Evolutionary conservation across 2,329 filamentous ascomycete species (phyloP).

Genomic region (Aspergillus glaucus): DNA sequence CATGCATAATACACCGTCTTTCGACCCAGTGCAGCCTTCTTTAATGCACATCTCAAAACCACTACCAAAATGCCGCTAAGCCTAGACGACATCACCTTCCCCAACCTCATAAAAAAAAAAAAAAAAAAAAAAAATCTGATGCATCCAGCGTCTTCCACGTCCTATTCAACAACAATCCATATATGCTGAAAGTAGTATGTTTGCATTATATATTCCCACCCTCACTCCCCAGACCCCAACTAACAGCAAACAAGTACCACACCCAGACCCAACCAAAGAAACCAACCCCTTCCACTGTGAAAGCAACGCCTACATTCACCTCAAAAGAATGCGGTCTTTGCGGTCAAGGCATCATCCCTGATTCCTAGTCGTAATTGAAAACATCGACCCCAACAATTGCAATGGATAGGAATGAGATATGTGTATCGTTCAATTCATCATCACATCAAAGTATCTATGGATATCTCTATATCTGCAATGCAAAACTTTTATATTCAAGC

Average conservation of each 20-base stretch:
- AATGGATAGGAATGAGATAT: background rate
- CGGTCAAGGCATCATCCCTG: background rate
- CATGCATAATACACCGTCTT: too few species aligned
- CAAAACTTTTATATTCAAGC: background rate
- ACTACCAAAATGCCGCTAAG: background rate
- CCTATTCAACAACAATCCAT: background rate
- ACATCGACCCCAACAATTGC: background rate
- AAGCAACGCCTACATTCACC: background rate
- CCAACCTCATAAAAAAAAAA: background rate
- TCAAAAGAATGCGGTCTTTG: background rate
- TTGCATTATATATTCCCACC: background rate
- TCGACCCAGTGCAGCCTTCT: too few species aligned
- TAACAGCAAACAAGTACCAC: background rate
- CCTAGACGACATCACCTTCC: background rate
- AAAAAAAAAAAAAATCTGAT: background rate
- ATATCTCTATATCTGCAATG: background rate
- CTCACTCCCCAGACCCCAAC: background rate
- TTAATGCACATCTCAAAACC: too few species aligned
- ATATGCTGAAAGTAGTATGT: background rate
- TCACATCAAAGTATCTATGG: too few species aligned
- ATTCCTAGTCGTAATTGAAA: background rate
- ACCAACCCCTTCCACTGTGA: background rate
- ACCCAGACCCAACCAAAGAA: background rate
- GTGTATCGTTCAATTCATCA: too few species aligned
- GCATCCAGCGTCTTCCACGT: background rate